Conservation (phyloP, 768 basidiomycete genomes). For the Cubamyces sp. region DNA sequence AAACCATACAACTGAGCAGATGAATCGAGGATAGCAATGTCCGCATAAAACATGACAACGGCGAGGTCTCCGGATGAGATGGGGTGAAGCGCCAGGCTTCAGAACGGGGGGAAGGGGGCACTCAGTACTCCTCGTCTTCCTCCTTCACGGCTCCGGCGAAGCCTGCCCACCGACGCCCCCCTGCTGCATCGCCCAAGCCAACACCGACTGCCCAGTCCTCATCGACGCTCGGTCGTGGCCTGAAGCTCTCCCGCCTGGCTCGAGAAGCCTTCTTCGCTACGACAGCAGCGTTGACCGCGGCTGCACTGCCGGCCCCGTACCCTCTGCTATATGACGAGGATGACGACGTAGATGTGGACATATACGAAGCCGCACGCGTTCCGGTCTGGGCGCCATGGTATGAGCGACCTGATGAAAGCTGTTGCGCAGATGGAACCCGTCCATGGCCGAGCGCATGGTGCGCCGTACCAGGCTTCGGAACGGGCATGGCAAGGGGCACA, state of each 20-base stretch:
- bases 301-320: conserved; percentile 11
- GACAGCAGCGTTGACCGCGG: conserved; percentile 29
- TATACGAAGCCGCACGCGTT: conserved; percentile 24
- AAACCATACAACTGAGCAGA: conserved; percentile 11
- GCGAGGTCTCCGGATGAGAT: not conserved
- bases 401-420: conserved; percentile 30
- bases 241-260: conserved; percentile 78
- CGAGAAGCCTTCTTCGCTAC: conserved; percentile 53
- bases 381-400: conserved; percentile 21
- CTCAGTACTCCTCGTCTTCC: conserved; percentile 37
- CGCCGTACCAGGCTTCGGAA: conserved; percentile 54
- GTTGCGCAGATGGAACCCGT: conserved; percentile 41
- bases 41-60: conserved; percentile 13
- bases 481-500: conserved; percentile 49
- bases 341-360: conserved; percentile 26
- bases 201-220: conserved; percentile 29
- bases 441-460: conserved; percentile 63
- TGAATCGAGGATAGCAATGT: conserved; percentile 14
- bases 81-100: not conserved
- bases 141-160: conserved; percentile 37
- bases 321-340: conserved; percentile 26
- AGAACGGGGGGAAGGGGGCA: not conserved
- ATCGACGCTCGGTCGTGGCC: conserved; percentile 77
- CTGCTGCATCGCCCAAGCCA: conserved; percentile 6
- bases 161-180: conserved; percentile 33